Percentiles rank a stretch among this genome's conserved stretches.
Conservation (phyloP, 768 basidiomycete genomes). For the Suillus variegatus region DNA sequence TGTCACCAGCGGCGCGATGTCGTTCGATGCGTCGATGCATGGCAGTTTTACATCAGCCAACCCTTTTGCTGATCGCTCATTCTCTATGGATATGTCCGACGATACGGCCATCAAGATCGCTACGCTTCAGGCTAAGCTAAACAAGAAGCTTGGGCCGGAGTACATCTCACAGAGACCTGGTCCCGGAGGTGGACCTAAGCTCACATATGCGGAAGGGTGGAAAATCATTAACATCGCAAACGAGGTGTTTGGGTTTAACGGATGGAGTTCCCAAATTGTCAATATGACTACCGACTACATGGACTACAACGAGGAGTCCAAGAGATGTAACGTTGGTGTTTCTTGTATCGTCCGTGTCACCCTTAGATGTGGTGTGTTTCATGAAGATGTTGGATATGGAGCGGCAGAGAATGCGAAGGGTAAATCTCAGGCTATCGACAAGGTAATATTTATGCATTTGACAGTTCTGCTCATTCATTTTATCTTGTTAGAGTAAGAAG, state of each 20-base stretch:
- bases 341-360: conserved; percentile 88
- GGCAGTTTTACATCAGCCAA: conserved; percentile 37
- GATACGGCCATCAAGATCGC: conserved; percentile 70
- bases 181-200: conserved; percentile 81
- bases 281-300: conserved; percentile 76
- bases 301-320: conserved; percentile 71
- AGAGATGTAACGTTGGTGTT: conserved; percentile 69
- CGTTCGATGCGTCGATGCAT: conserved; percentile 63
- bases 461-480: conserved; percentile 5
- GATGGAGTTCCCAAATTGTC: conserved; percentile 85
- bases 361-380: conserved; percentile 81
- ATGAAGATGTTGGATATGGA: conserved; percentile 96
- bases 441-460: conserved; percentile 54
- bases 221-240: conserved; percentile 97
- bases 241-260: conserved; percentile 98
- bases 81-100: conserved; percentile 48
- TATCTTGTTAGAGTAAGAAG: conserved; percentile 83
- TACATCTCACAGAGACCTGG: conserved; percentile 88
- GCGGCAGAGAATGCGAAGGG: conserved; percentile 80
- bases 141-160: conserved; percentile 92
- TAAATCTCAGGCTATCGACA: conserved; percentile 87
- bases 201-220: conserved; percentile 97
- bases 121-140: conserved; percentile 75
- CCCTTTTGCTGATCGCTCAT: conserved; percentile 7
- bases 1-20: conserved; percentile 54